Evolutionary conservation across 108 stramenopile species (phyloP).

Genomic region (Schizochytrium sp.): DNA sequence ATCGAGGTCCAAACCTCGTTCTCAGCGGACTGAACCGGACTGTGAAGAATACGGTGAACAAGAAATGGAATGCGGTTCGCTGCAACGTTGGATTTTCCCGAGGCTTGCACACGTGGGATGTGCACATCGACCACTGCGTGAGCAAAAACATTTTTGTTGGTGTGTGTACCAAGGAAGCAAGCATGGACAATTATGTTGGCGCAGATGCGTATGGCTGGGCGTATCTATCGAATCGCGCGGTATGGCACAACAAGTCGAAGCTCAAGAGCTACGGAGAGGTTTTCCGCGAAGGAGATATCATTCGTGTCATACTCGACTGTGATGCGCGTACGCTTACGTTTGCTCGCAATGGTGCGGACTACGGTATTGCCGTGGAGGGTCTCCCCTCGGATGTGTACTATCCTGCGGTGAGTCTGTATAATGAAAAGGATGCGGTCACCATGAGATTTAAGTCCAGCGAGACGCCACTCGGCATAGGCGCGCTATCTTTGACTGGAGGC

Average conservation of each 20-base stretch:
- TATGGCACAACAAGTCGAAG: conserved; percentile 56
- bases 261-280: conserved; percentile 23
- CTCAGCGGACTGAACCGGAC: conserved; percentile 29
- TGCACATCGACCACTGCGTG: conserved; percentile 43
- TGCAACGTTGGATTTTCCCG: conserved; percentile 18
- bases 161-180: conserved; percentile 22
- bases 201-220: conserved; percentile 45
- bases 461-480: too few relatives aligned
- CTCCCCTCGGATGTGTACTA: conserved; percentile 33
- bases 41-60: conserved; percentile 36
- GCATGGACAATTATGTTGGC: conserved; percentile 48
- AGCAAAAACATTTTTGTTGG: conserved; percentile 51
- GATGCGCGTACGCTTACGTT: conserved; percentile 33
- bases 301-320: conserved; percentile 38
- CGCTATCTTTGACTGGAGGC: too few relatives aligned
- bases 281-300: conserved; percentile 34
- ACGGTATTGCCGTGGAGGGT: conserved; percentile 43
- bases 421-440: conserved; percentile 37
- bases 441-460: not conserved
- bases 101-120: conserved; percentile 43
- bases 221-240: conserved; percentile 50
- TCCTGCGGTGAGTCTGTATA: conserved; percentile 48
- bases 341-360: conserved; percentile 33
- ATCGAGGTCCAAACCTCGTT: conserved; percentile 29
- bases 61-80: conserved; percentile 50